phyloP scores from a whole-genome alignment of 768 basidiomycete genomes.

The Trametes sanguinea region DNA sequence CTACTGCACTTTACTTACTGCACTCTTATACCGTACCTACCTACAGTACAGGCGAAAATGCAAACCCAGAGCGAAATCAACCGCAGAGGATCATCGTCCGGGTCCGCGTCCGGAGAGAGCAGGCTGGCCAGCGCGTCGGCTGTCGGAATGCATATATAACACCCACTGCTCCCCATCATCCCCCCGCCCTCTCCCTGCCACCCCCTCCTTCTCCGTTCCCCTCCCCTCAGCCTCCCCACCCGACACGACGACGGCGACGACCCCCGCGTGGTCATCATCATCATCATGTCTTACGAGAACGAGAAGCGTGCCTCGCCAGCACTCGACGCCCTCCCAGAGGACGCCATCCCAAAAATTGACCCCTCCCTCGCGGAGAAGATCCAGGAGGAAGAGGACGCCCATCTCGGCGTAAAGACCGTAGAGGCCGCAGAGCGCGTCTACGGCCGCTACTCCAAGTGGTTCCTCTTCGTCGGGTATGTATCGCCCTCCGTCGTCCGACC shows the following conservation, averaged over 20 bases:
- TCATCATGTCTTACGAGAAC: conserved; percentile 14
- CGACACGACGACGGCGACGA: not conserved
- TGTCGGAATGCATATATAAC: not conserved
- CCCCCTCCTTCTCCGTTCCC: not conserved
- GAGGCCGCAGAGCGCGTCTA: conserved; percentile 55
- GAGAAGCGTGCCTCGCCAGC: conserved; percentile 3
- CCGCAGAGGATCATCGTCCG: no score
- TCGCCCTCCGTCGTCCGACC: not conserved
- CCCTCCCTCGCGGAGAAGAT: conserved; percentile 5
- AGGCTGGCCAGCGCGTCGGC: not conserved
- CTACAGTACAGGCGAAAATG: no score
- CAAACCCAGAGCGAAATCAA: no score
- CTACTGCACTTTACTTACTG: no score
- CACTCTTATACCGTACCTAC: not conserved
- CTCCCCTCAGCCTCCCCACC: not conserved
- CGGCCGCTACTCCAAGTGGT: conserved; percentile 58
- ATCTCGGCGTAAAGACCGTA: conserved; percentile 47
- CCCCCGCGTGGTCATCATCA: no score
- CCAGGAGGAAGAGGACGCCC: conserved; percentile 32
- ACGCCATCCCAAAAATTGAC: conserved; percentile 17
- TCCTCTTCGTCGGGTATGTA: conserved; percentile 57
- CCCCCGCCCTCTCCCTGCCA: not conserved
- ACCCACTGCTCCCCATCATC: not conserved
- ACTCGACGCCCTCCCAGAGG: conserved; percentile 10
- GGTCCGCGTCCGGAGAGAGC: no score